Conservation (phyloP, 2,329 filamentous ascomycete species). For the Colletotrichum sp. region DNA sequence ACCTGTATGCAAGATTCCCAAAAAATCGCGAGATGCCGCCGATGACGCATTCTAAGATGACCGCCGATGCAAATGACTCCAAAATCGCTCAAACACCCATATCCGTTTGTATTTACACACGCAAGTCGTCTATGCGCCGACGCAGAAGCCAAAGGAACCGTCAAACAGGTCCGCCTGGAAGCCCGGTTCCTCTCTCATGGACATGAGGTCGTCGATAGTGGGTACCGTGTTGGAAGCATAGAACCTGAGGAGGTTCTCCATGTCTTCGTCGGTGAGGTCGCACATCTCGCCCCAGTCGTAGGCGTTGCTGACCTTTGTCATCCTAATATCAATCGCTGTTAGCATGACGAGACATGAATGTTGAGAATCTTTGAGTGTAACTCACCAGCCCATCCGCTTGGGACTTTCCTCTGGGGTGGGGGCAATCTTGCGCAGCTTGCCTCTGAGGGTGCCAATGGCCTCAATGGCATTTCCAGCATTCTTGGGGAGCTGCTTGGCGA, state of each 20-base stretch:
- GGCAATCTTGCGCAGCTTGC: slow-evolving; percentile 78
- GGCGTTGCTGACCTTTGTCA: slow-evolving; percentile 87
- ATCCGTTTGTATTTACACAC: slow-evolving; percentile 4
- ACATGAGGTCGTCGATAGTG: slow-evolving; percentile 57
- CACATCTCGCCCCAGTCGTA: slow-evolving; percentile 88
- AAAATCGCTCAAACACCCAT: slow-evolving; percentile 14
- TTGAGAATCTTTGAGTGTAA: neutral
- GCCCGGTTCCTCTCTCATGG: slow-evolving; percentile 52
- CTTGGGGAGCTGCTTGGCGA: slow-evolving; percentile 75
- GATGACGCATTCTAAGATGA: neutral
- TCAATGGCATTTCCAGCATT: slow-evolving; percentile 87
- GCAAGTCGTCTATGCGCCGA: slow-evolving; percentile 39
- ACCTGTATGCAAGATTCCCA: neutral
- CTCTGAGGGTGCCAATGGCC: slow-evolving; percentile 80
- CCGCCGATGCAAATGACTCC: slow-evolving; percentile 6
- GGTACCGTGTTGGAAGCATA: slow-evolving; percentile 67
- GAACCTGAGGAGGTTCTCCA: slow-evolving; percentile 81
- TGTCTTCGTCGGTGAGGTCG: slow-evolving; percentile 80
- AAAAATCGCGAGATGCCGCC: neutral
- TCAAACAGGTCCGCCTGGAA: slow-evolving; percentile 60
- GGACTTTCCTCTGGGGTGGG: slow-evolving; percentile 76
- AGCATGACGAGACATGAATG: neutral
- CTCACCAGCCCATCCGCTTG: slow-evolving; percentile 88
- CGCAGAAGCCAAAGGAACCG: slow-evolving; percentile 63
- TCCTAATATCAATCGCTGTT: slow-evolving; percentile 57